A percentile compares a stretch with the other conserved stretches of the same genome.
These are phyloP conservation scores for Bertia moriformis DNA, from an alignment of 2,329 filamentous ascomycete species.

Conservation along the genomic window DNA sequence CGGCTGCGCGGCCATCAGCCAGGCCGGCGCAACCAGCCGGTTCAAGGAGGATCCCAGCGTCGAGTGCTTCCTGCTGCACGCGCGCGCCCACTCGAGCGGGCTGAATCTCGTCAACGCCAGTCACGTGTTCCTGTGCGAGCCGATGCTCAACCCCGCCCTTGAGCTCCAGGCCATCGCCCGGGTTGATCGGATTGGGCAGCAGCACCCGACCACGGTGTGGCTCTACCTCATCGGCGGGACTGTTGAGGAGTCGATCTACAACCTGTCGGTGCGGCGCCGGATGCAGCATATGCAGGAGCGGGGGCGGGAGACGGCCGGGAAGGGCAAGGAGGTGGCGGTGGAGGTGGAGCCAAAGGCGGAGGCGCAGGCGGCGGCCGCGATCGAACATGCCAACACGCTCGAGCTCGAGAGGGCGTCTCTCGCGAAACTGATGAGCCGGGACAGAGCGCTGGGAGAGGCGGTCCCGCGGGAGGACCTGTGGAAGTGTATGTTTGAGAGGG, in stretches of 20 bases:
- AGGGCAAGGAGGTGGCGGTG: constrained; percentile 23
- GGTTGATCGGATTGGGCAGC: constrained; percentile 86
- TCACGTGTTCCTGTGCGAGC: constrained; percentile 89
- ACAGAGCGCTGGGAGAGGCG: constrained; percentile 61
- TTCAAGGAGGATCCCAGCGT: constrained; percentile 64
- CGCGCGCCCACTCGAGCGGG: constrained; percentile 74
- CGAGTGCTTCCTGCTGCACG: constrained; percentile 80
- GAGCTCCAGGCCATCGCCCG: constrained; percentile 91
- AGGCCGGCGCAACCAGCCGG: constrained; percentile 49
- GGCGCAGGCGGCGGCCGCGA: constrained; percentile 40
- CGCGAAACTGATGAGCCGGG: constrained; percentile 55
- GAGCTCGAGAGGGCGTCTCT: constrained; percentile 65
- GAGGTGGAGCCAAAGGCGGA: too few relatives aligned
- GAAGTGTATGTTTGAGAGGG: constrained; percentile 82
- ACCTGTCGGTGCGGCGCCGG: constrained; percentile 66
- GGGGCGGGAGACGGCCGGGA: constrained; percentile 26
- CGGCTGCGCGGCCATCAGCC: constrained; percentile 56
- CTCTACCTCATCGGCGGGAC: constrained; percentile 84
- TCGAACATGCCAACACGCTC: constrained; percentile 73
- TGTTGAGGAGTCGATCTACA: constrained; percentile 83
- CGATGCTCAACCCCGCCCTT: constrained; percentile 80
- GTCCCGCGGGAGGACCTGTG: constrained; percentile 70
- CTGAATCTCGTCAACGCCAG: constrained; percentile 85
- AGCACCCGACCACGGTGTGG: constrained; percentile 80
- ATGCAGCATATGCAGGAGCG: constrained; percentile 73